Evolutionary conservation across 345 rosid genomes (phyloP), one percentile per base, ranked within the genome.

Genomic region (Hibiscus tridactylites): DNA sequence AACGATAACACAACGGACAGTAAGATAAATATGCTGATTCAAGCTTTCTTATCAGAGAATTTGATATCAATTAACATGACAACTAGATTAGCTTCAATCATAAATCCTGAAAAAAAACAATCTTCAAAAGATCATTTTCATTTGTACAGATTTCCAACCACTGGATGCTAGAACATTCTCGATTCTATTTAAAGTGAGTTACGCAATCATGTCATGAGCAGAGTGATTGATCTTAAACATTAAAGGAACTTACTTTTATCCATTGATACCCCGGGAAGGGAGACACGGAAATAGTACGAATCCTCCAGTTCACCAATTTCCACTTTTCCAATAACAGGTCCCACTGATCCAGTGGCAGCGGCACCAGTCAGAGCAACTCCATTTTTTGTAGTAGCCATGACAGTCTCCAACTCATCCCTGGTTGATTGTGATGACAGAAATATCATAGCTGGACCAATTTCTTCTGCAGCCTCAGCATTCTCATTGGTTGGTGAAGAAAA

Each of bases 181-280:
- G 5, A 7, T 47, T 17, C 8, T 56, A 19, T 61, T 12, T 61
- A 28, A 15, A 59, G 66, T 5, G 61, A 39, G 65, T 12, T 13
- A 10, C n/a, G n/a, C 24, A 72, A 28, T 13, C 59, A 62, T 33
- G 12, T 13, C 59, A 62, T 33, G 12, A 61, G 29, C 11, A 17
- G 28, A 61, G 26, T 29, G 63, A 35, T n/a, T 33, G 16, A 31
- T 62, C 47, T 37, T 33, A 8, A 35, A 62, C 19, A 8, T 33
- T 1, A 11, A 57, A 5, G 59, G 17, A 71, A 71, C 91, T 81
- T 81, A 90, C 96, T 86, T 77, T 85, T 86, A 62, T 88, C 86
- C 70, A 81, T 81, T 61, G 90, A 78, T 65, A 88, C 95, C 60
- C 95, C 97, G 28, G 97, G 95, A 5, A 91, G 87, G 39, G 83